These are phyloP conservation scores for Fusarium anthophilum DNA, from an alignment of 2,329 filamentous ascomycete species.

Conservation along the genomic window DNA sequence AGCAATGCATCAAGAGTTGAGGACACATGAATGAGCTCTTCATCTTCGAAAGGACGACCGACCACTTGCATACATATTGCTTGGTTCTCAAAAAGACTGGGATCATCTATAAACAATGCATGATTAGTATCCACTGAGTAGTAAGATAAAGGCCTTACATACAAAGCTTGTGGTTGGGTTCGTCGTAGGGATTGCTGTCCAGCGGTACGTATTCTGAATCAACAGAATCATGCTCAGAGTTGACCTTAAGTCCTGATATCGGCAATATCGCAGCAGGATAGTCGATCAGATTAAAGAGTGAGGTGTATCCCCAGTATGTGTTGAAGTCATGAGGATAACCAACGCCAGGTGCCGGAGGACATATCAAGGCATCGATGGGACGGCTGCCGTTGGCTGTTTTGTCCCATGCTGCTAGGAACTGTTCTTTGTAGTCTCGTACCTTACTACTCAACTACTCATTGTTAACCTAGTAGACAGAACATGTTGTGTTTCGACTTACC, in stretches of 20 bases:
- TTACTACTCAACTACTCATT: not conserved
- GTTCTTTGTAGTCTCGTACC: not conserved
- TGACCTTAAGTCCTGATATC: not conserved
- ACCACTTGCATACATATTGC: constrained; percentile 12
- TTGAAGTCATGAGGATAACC: constrained; percentile 18
- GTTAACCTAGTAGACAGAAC: too few relatives aligned
- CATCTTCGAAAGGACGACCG: constrained; percentile 12
- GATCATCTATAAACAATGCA: not conserved
- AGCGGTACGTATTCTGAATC: not conserved
- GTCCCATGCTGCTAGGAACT: not conserved
- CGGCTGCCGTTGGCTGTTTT: not conserved
- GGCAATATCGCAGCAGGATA: constrained; percentile 14
- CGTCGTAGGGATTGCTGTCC: constrained; percentile 5
- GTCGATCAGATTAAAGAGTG: constrained; percentile 13
- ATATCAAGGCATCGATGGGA: constrained; percentile 7
- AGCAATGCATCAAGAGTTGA: not conserved
- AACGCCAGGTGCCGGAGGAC: not conserved
- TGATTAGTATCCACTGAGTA: not conserved
- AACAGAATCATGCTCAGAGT: not conserved
- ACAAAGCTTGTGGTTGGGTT: constrained; percentile 12
- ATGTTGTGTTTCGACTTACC: not conserved
- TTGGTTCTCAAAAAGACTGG: not conserved
- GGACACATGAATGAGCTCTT: constrained; percentile 3
- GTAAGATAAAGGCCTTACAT: not conserved
- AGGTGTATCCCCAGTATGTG: constrained; percentile 20